These are phyloP conservation scores for Quercus lobata DNA, from an alignment of 331 rosid genomes.

Conservation along the genomic window DNA sequence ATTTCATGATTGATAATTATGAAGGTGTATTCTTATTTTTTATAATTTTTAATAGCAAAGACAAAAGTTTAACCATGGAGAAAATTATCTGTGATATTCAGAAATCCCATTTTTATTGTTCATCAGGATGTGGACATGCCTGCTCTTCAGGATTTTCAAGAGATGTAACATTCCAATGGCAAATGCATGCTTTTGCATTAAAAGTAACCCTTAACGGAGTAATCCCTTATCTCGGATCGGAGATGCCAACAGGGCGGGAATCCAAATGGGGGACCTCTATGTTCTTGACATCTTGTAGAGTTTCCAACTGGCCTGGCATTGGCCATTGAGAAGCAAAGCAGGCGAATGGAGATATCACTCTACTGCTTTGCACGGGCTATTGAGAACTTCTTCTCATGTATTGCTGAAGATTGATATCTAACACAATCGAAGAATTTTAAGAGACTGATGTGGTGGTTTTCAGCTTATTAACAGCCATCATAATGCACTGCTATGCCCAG, in stretches of 20 bases:
- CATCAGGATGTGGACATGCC: slow-evolving; percentile 91
- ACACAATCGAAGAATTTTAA: slow-evolving; percentile 60
- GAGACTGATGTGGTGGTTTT: slow-evolving; percentile 75
- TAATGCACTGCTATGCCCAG: slow-evolving; percentile 91
- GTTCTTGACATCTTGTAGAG: slow-evolving; percentile 35
- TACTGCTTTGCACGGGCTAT: slow-evolving; percentile 86
- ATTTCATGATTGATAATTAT: not conserved
- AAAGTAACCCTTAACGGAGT: no score
- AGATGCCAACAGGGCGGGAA: no score
- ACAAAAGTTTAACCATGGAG: not conserved
- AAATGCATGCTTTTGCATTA: not conserved
- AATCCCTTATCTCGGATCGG: no score
- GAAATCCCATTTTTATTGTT: not conserved
- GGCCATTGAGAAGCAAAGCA: slow-evolving; percentile 81
- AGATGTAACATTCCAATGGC: slow-evolving; percentile 81
- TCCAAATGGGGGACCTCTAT: no score
- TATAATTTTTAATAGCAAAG: no score
- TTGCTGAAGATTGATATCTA: slow-evolving; percentile 71
- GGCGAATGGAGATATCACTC: slow-evolving; percentile 75
- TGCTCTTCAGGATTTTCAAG: slow-evolving; percentile 58
- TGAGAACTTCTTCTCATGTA: slow-evolving; percentile 87
- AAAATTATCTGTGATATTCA: not conserved
- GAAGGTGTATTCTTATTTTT: not conserved
- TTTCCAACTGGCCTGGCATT: slow-evolving; percentile 73
- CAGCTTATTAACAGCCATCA: slow-evolving; percentile 89